phyloP scores from a whole-genome alignment of 1,139 yeast genomes.

The Geotrichum candidum region DNA sequence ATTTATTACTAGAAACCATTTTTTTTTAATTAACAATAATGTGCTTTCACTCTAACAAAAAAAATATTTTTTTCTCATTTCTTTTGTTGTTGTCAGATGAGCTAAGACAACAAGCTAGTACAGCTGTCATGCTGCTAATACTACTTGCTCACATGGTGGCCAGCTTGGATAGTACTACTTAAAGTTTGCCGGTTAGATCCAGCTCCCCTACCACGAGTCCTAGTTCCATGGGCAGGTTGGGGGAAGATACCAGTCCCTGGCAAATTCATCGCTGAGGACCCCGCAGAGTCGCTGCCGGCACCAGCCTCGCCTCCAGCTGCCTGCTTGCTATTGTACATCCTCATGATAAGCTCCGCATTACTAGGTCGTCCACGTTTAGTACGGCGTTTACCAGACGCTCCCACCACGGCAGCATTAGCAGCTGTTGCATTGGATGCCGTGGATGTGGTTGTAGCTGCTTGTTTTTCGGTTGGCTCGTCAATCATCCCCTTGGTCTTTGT shows the following conservation, averaged over 20 bases:
- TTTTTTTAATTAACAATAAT: no score
- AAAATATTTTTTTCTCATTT: no score
- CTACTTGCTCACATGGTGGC: slow-evolving; percentile 23
- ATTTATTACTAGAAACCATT: no score
- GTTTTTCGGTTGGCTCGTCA: background rate
- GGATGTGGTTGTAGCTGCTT: background rate
- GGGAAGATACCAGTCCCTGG: background rate
- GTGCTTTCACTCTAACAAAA: no score
- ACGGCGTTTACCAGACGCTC: background rate
- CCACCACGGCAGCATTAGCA: background rate
- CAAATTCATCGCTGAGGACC: background rate
- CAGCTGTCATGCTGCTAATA: background rate
- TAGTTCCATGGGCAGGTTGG: background rate
- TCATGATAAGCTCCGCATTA: slow-evolving; percentile 16
- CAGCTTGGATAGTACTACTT: slow-evolving; percentile 28
- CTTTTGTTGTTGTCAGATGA: background rate
- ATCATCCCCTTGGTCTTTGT: background rate
- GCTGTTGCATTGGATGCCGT: background rate
- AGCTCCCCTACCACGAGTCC: background rate
- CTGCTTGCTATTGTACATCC: slow-evolving; percentile 17
- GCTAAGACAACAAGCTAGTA: background rate
- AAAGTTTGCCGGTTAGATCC: slow-evolving; percentile 24
- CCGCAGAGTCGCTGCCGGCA: background rate
- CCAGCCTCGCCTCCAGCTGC: slow-evolving; percentile 21
- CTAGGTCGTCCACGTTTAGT: background rate